Evolutionary conservation across 257 asterid species (phyloP), one percentile per base, ranked within the genome.

Genomic region (Galeopsis tetrahit): DNA sequence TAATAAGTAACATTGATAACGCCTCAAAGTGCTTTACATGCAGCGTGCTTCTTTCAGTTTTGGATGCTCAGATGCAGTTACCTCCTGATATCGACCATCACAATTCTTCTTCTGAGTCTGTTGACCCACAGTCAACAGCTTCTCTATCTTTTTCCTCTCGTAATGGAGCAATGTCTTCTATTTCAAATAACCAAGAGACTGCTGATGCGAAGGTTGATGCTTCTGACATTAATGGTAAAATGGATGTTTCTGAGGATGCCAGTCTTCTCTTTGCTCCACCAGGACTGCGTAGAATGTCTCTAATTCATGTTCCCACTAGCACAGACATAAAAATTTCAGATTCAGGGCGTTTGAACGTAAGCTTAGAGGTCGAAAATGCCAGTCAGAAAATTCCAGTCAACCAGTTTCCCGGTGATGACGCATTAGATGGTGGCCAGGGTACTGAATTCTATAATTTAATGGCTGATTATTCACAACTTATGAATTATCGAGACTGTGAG

Each of bases 41-140:
- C 99, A 94, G 99, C 79, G 96, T 91, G 63, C 98, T 94, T 78
- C 99, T 94, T 76, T 82, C 91, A 60, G 86, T 94, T 82, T 82
- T 94, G 85, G 98, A 88, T 66, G 88, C 96, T 84, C 95, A 83
- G 85, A 82, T 94, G 90, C 97, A 83, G 80, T 82, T 94, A 79
- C 99, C 97, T 85, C 80, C 84, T 74, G 96, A 83, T 73, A 85
- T 94, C 69, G 96, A 94, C 77, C 77, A 73, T 46, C 72, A 82
- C 80, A 86, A 75, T 79, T 65, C 88, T 76, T 83, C 74, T 71
- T 33, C 80, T 67, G 90, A 79, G 63, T 71, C 60, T 9, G 79
- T 61, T 74, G 96, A 79, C 74, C 79, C 80, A 73, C 85, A 81
- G 48, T 75, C 86, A 55, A 53, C 77, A 48, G 62, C 70, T 77